phyloP scores from a whole-genome alignment of 2,329 filamentous ascomycete genomes.

The Hypoxylon sp. region DNA sequence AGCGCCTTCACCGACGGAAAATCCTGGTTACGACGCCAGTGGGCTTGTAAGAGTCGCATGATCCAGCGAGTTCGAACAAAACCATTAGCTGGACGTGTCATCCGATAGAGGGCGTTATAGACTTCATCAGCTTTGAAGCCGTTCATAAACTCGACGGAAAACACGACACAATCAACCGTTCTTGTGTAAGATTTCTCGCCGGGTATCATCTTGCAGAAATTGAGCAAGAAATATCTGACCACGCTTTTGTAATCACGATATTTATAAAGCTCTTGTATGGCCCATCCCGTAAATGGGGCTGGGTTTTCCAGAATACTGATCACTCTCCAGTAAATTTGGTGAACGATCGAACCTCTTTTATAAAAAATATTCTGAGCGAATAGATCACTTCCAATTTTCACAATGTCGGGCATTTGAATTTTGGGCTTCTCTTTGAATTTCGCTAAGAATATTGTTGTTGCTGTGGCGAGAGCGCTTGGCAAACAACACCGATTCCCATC shows the following conservation, averaged over 20 bases:
- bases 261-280: conserved; percentile 53
- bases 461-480: conserved; percentile 42
- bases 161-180: conserved; percentile 54
- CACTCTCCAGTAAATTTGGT: conserved; percentile 56
- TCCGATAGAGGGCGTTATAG: conserved; percentile 51
- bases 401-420: conserved; percentile 27
- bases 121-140: conserved; percentile 52
- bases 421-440: conserved; percentile 49
- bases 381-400: conserved; percentile 50
- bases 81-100: conserved; percentile 41
- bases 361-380: conserved; percentile 52
- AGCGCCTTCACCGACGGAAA: conserved; percentile 50
- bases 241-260: conserved; percentile 53
- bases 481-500: conserved; percentile 25
- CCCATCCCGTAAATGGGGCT: conserved; percentile 52
- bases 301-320: conserved; percentile 46
- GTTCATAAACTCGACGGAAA: conserved; percentile 53
- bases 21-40: conserved; percentile 55
- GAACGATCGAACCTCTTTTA: conserved; percentile 42
- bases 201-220: conserved; percentile 52
- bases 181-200: conserved; percentile 41
- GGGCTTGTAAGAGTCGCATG: conserved; percentile 55
- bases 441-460: conserved; percentile 55
- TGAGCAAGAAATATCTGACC: conserved; percentile 56
- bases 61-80: conserved; percentile 57